phyloP scores from a whole-genome alignment of 768 basidiomycete species.

The Mycena rebaudengoi region DNA sequence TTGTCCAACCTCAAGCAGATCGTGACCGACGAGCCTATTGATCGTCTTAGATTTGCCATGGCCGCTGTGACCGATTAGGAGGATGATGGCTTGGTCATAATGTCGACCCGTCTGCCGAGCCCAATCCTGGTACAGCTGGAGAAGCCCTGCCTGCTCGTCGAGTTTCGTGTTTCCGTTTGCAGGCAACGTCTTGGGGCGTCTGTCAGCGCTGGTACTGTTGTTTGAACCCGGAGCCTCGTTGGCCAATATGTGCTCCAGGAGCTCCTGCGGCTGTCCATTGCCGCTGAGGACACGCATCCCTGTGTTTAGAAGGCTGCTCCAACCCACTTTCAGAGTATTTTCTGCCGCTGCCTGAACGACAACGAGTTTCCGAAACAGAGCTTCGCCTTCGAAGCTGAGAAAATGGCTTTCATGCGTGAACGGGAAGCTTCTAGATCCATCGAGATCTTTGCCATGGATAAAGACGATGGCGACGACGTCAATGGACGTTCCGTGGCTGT shows the following conservation, averaged over 20 bases:
- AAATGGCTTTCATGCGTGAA: neutral
- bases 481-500: neutral
- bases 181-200: neutral
- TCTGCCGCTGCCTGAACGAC: neutral
- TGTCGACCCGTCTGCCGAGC: slow-evolving; percentile 1
- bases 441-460: neutral
- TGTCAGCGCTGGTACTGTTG: neutral
- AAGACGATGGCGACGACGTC: neutral
- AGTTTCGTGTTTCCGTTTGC: neutral
- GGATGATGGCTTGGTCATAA: neutral
- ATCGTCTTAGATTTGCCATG: slow-evolving; percentile 17
- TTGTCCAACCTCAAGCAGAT: slow-evolving; percentile 3
- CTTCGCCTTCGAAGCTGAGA: neutral
- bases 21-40: slow-evolving; percentile 4
- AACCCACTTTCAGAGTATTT: neutral
- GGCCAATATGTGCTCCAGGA: neutral
- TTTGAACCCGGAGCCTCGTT: neutral
- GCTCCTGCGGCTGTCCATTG: neutral
- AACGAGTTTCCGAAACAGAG: neutral
- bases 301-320: neutral
- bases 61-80: slow-evolving; percentile 3
- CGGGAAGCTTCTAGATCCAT: neutral
- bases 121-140: slow-evolving; percentile 1
- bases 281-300: neutral
- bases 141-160: neutral